Evolutionary conservation across 441 rosid species (phyloP).

Genomic region (Corymbia calophylla): DNA sequence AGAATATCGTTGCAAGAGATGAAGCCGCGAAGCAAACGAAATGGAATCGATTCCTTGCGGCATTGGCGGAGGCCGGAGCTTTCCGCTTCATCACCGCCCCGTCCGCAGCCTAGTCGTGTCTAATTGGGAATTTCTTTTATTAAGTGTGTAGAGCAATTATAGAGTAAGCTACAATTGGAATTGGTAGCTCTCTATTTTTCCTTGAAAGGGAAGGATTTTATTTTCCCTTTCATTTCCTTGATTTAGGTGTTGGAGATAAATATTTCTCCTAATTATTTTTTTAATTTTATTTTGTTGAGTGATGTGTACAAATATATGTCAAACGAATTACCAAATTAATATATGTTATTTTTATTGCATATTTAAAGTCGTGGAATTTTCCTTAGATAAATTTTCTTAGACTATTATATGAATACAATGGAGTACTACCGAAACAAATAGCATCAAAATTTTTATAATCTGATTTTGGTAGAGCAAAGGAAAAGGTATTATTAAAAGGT

Average conservation of each 20-base stretch:
- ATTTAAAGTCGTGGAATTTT: neutral
- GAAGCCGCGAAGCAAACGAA: neutral
- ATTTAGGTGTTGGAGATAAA: neutral
- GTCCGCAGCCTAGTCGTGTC: neutral
- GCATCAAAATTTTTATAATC: neutral
- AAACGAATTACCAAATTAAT: neutral
- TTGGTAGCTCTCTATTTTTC: neutral
- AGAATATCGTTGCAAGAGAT: neutral
- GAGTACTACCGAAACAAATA: neutral
- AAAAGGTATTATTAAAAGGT: neutral
- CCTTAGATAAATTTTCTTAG: neutral
- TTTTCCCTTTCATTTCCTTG: neutral
- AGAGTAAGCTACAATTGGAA: neutral
- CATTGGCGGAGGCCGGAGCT: neutral
- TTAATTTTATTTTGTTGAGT: neutral
- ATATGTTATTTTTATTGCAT: neutral
- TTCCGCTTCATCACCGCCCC: neutral
- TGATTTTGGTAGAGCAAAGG: neutral
- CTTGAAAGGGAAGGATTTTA: neutral
- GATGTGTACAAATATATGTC: neutral
- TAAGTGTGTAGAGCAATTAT: neutral
- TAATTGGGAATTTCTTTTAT: neutral
- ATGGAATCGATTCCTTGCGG: neutral
- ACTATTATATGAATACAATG: neutral
- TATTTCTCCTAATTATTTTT: neutral